These are phyloP conservation scores for Leishmania aethiopica DNA, from an alignment of 208 protist species.

Conservation along the genomic window DNA sequence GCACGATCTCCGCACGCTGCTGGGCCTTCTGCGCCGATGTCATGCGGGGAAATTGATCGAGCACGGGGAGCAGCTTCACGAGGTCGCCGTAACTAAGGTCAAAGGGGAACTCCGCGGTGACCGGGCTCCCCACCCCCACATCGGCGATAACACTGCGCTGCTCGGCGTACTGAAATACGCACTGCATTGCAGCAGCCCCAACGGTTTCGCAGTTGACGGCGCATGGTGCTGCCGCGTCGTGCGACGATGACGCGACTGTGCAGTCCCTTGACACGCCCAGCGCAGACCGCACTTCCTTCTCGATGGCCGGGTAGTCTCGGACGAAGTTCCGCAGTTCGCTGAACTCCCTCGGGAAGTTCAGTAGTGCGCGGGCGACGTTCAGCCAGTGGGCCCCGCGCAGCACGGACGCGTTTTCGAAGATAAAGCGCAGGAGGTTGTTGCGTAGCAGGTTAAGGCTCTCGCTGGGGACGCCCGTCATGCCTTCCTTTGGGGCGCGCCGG, in stretches of 20 bases:
- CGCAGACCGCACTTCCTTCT: slow-evolving; percentile 13
- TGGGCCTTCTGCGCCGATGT: slow-evolving; percentile 1
- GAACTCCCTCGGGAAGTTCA: slow-evolving; percentile 71
- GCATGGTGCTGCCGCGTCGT: not conserved
- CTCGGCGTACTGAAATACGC: slow-evolving; percentile 37
- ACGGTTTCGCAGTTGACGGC: slow-evolving; percentile 26
- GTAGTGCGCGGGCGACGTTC: slow-evolving; percentile 74
- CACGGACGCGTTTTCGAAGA: slow-evolving; percentile 63
- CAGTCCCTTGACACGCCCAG: not conserved
- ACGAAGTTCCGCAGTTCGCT: slow-evolving; percentile 18
- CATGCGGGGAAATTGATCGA: slow-evolving; percentile 30
- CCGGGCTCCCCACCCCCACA: not conserved
- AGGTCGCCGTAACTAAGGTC: slow-evolving; percentile 24
- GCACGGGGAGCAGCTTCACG: slow-evolving; percentile 50
- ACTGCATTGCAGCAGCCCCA: slow-evolving; percentile 17
- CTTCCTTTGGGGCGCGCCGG: slow-evolving; percentile 12
- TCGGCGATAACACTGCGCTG: not conserved
- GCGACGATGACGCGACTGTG: not conserved
- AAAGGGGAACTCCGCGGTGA: slow-evolving; percentile 18
- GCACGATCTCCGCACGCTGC: slow-evolving; percentile 20
- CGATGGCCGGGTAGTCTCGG: slow-evolving; percentile 22
- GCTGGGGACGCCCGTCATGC: slow-evolving; percentile 33
- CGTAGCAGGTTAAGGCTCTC: slow-evolving; percentile 68
- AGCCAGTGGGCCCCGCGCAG: slow-evolving; percentile 85
- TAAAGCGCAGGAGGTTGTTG: slow-evolving; percentile 60